A percentile compares a stretch with the other conserved stretches of the same genome.
Evolutionary conservation across 164 flowering plant species (phyloP).

Genomic region (Aristolochia fimbriata): DNA sequence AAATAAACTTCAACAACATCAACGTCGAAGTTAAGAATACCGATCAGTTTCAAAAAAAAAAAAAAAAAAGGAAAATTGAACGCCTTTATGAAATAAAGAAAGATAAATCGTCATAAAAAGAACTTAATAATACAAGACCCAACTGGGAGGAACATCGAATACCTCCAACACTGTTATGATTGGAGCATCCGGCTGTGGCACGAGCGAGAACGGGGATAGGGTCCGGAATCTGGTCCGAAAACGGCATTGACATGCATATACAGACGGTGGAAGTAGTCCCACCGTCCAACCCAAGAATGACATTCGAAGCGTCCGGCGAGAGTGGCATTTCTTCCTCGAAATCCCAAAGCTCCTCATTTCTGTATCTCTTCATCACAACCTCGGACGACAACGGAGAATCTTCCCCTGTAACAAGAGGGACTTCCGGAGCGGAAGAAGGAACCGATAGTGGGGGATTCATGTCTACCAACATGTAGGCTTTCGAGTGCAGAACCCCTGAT

Average conservation of each 20-base stretch:
- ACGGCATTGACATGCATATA: conserved; percentile 59
- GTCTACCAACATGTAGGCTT: too few relatives aligned
- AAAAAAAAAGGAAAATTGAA: not conserved
- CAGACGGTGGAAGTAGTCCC: conserved; percentile 87
- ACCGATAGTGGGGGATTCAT: too few relatives aligned
- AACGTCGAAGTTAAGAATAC: not conserved
- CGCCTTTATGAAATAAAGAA: too few relatives aligned
- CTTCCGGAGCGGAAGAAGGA: too few relatives aligned
- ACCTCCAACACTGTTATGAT: conserved; percentile 93
- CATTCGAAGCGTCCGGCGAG: conserved; percentile 15
- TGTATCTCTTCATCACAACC: conserved; percentile 32
- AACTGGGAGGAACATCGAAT: not conserved
- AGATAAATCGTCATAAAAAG: not conserved
- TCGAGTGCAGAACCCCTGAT: not conserved
- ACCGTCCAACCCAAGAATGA: conserved; percentile 77
- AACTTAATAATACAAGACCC: not conserved
- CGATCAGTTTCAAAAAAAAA: too few relatives aligned
- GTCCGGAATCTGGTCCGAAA: conserved; percentile 34
- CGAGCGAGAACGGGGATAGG: conserved; percentile 66
- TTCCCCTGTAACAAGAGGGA: too few relatives aligned
- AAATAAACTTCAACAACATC: not conserved
- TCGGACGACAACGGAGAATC: not conserved
- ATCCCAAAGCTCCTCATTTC: conserved; percentile 53
- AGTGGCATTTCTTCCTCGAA: conserved; percentile 31
- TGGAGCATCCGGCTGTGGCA: conserved; percentile 85